Evolutionary conservation across 805 yeast species (phyloP).

Genomic region (Millerozyma acaciae): DNA sequence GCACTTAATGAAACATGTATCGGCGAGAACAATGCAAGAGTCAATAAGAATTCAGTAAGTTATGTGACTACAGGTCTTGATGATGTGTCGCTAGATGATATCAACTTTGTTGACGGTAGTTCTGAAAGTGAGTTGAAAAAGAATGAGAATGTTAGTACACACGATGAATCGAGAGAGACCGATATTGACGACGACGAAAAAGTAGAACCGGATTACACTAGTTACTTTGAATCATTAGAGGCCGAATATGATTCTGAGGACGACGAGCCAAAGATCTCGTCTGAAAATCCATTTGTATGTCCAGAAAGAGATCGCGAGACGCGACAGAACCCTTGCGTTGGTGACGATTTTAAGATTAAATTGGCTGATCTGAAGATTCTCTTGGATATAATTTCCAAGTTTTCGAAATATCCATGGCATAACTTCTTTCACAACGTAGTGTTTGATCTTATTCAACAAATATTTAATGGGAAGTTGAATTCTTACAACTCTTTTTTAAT

Average conservation of each 20-base stretch:
- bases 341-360: conserved; percentile 82
- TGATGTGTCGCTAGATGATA: conserved; percentile 35
- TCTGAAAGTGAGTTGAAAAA: conserved; percentile 2
- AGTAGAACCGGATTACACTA: conserved; percentile 13
- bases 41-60: conserved; percentile 19
- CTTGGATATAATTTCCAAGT: conserved; percentile 63
- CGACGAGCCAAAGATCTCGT: conserved; percentile 41
- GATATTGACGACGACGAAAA: conserved; percentile 14
- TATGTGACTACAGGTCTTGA: conserved; percentile 36
- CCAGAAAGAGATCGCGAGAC: conserved; percentile 27
- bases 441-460: conserved; percentile 93
- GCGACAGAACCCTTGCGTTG: conserved; percentile 65
- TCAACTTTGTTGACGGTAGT: conserved; percentile 14
- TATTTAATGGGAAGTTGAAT: conserved; percentile 87
- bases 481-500: conserved; percentile 65
- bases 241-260: conserved; percentile 38
- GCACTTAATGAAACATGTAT: conserved; percentile 30
- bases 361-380: conserved; percentile 72
- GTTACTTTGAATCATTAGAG: conserved; percentile 22
- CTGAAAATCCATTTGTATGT: conserved; percentile 43
- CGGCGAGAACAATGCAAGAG: conserved; percentile 1
- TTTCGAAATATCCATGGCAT: conserved; percentile 91
- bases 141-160: conserved; percentile 4
- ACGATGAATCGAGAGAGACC: conserved; percentile 3
- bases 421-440: conserved; percentile 96